phyloP scores from a whole-genome alignment of 2,329 filamentous ascomycete genomes.

The Fusarium citri region DNA sequence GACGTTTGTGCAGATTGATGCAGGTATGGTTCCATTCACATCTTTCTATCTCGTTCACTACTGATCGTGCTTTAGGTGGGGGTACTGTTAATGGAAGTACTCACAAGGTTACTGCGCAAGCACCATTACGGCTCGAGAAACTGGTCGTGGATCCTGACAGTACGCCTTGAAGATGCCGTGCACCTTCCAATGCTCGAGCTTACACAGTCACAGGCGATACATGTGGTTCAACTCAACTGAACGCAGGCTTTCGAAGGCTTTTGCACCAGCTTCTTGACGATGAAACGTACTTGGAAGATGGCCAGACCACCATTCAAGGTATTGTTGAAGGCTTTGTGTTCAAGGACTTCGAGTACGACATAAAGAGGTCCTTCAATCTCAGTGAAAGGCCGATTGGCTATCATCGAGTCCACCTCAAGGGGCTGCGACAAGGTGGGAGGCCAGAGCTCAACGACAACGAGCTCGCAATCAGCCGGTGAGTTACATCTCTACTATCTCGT shows the following conservation, averaged over 20 bases:
- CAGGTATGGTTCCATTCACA: neutral
- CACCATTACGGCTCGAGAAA: neutral
- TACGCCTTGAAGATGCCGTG: neutral
- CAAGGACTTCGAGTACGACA: neutral
- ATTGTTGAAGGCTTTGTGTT: neutral
- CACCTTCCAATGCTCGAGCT: neutral
- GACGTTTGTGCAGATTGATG: slow-evolving; percentile 1
- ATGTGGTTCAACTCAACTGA: neutral
- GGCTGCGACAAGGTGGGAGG: neutral
- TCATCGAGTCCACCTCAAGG: neutral
- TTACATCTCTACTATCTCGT: neutral
- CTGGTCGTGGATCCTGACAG: neutral
- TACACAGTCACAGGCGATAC: neutral
- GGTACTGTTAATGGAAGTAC: slow-evolving; percentile 4
- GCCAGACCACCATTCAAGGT: neutral
- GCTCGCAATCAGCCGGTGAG: neutral
- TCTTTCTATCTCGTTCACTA: too few relatives aligned
- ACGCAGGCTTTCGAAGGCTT: neutral
- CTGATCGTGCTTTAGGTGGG: neutral
- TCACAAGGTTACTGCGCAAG: neutral
- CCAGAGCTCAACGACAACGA: neutral
- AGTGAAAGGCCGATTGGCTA: neutral
- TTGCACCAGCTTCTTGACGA: neutral
- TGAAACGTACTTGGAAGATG: neutral
- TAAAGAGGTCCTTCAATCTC: neutral